These are phyloP conservation scores for Polysphondylium violaceum DNA, from an alignment of 78 protist species.

Conservation along the genomic window DNA sequence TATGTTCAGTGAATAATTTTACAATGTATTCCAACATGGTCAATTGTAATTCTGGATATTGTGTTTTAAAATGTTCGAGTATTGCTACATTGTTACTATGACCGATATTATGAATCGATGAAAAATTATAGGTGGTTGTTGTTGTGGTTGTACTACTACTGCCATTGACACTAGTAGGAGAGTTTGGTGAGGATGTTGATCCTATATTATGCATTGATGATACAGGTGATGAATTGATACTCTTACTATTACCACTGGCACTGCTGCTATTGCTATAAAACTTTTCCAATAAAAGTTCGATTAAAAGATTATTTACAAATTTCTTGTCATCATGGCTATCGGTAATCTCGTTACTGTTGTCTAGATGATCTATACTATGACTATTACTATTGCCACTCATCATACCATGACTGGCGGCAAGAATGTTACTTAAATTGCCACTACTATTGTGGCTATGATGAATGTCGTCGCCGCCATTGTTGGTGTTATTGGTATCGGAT, in stretches of 20 bases:
- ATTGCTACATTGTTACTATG: background rate
- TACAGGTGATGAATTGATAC: background rate
- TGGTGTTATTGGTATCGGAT: background rate
- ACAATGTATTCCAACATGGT: conserved; percentile 32
- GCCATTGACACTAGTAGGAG: background rate
- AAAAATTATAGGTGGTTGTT: background rate
- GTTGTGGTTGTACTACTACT: background rate
- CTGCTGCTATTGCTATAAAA: background rate
- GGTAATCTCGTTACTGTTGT: no score
- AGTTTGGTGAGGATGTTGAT: background rate
- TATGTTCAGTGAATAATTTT: conserved; percentile 9
- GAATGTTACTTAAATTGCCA: no score
- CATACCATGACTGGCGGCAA: no score
- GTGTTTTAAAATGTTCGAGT: background rate
- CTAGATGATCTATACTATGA: no score
- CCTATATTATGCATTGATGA: background rate
- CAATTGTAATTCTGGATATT: conserved; percentile 54
- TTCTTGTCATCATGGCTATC: conserved; percentile 9
- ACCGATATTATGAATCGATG: background rate
- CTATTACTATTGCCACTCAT: no score
- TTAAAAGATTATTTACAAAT: conserved; percentile 35
- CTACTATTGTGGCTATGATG: background rate
- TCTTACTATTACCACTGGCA: background rate
- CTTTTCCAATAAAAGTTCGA: conserved; percentile 32
- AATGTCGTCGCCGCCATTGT: background rate